Base-by-base conservation (phyloP, 208 protist genomes). In the Porcisia hertigi region DNA sequence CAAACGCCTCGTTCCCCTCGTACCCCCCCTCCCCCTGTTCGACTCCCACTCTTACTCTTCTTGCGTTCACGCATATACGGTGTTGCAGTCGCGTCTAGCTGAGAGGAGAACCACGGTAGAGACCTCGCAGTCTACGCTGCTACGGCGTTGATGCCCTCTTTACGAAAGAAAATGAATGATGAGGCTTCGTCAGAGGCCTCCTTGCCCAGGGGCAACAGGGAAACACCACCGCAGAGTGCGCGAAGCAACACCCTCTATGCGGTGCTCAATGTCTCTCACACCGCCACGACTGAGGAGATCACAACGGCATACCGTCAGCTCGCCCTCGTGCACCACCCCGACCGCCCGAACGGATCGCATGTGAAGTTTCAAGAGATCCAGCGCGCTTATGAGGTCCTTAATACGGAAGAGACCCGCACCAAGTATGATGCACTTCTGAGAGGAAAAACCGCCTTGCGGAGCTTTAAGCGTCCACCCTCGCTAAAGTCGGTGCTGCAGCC, bases 301-400 rank as follows among this genome's bases (percentile, higher is more conserved):
- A 92, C 88, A 14, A 87, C 91, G 34, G 74, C 90, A n/a, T 98
- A 95, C 76, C 89, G 82, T 30, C 75, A 90, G n/a, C 77, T 97
- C 14, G 95, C 96, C 12, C 75, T 96, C 2, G 58, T 82, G 69
- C 55, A 87, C 54, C 97, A 98, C 73, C 97, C 94, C 0, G 95
- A 98, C 78, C 95, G 94, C 55, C 73, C 74, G 3, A 85, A 85
- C 23, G 95, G 94, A 12, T 86, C 83, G 11, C 79, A 47, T 2
- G 96, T 96, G 49, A 75, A 71, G 59, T 98, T 98, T 76, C 86
- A 94, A 39, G 57, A 88, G 52, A 88, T 99, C 12, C 95, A 93
- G 67, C 84, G 92, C 14, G 99, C 99, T 8, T 99, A 99, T 77
- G 98, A 99, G 65, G 87, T 99, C 16, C 88, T 99, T 1, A 84